Percentiles rank a stretch among this genome's conserved stretches.
These are phyloP conservation scores for Silene vulgaris DNA, from an alignment of 179 eudicot genomes.

Conservation along the genomic window DNA sequence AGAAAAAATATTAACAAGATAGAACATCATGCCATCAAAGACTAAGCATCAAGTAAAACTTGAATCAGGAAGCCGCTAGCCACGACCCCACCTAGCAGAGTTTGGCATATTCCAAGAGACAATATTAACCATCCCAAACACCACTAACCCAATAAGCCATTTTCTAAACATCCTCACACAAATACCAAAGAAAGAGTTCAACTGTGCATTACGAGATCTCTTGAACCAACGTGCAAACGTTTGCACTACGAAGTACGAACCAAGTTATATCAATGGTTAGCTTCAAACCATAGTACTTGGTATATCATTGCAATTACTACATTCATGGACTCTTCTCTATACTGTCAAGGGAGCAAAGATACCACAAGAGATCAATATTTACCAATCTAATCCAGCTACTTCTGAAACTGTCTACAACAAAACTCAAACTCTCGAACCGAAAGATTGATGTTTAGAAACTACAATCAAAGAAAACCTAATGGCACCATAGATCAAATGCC, in stretches of 20 bases:
- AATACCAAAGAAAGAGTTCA: neutral
- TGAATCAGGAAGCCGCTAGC: too few relatives aligned
- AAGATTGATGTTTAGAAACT: neutral
- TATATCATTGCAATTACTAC: neutral
- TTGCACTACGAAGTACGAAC: neutral
- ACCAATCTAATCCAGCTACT: too few relatives aligned
- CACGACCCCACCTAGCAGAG: too few relatives aligned
- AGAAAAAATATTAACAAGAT: conserved; percentile 11
- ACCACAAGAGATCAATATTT: neutral
- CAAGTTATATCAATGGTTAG: neutral
- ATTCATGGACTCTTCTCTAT: neutral
- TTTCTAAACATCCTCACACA: neutral
- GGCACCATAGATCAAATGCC: too few relatives aligned
- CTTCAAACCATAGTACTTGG: neutral
- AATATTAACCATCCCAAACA: neutral
- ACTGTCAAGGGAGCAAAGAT: neutral
- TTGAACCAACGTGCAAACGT: neutral
- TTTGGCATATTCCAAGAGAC: neutral
- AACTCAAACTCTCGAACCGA: neutral
- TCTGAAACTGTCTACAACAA: neutral
- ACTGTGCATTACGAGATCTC: neutral
- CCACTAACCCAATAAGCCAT: neutral
- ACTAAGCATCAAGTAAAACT: neutral
- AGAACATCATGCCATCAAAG: neutral
- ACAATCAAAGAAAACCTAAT: neutral